phyloP scores from a whole-genome alignment of 257 asterid genomes.

The Solanum chmielewskii region DNA sequence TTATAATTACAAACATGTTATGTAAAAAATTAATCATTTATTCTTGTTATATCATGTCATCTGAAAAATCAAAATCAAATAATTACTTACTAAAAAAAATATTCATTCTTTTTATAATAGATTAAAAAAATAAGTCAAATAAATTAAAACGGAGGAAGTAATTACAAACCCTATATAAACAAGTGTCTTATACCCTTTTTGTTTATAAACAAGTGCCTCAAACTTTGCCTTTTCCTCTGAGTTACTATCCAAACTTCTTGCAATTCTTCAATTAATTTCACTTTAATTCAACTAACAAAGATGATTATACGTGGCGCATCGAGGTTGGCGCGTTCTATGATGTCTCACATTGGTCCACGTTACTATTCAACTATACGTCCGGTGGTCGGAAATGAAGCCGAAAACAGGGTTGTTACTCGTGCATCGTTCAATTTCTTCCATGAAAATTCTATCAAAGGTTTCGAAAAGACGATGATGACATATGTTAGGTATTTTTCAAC shows the following conservation, averaged over 20 bases:
- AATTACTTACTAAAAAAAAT: too few relatives aligned
- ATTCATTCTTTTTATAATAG: too few relatives aligned
- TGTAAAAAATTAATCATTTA: too few relatives aligned
- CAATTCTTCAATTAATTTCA: background rate
- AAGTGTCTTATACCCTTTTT: background rate
- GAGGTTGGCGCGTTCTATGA: constrained; percentile 18
- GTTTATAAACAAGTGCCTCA: background rate
- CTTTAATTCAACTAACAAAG: background rate
- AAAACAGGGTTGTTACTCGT: background rate
- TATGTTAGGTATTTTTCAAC: constrained; percentile 13
- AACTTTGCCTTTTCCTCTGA: background rate
- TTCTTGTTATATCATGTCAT: too few relatives aligned
- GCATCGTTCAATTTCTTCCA: background rate
- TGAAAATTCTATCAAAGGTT: background rate
- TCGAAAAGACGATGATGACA: constrained; percentile 1
- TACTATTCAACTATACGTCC: constrained; percentile 20
- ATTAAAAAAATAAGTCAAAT: too few relatives aligned
- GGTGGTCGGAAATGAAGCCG: background rate
- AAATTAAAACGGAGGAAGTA: background rate
- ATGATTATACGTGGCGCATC: constrained; percentile 49
- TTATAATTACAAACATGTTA: fast-evolving
- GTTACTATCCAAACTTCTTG: constrained; percentile 21
- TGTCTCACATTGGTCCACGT: constrained; percentile 23
- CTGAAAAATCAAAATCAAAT: too few relatives aligned
- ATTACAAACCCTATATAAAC: background rate